Conservation (phyloP, 768 basidiomycete genomes). For the Trametes villosa region DNA sequence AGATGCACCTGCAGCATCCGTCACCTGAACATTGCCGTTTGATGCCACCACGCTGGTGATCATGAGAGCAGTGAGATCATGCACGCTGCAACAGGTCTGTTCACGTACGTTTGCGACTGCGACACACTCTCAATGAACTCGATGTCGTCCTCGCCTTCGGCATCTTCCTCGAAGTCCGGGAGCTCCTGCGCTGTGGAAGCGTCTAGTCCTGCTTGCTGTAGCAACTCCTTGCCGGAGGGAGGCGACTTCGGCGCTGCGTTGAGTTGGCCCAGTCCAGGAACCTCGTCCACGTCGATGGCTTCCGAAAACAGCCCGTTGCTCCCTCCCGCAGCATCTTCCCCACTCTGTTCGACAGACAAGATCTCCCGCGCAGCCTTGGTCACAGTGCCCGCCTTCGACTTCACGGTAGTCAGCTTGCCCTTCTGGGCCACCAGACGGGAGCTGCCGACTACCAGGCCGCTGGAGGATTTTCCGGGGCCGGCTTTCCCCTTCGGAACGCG, state of each 20-base stretch:
- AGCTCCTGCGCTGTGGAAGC: constrained; percentile 43
- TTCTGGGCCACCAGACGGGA: constrained; percentile 60
- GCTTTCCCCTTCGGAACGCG: constrained; percentile 20
- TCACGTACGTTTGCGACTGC: neutral
- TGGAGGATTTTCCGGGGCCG: constrained; percentile 57
- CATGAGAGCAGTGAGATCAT: neutral
- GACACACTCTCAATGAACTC: constrained; percentile 4
- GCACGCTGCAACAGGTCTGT: neutral
- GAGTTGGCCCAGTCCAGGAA: neutral
- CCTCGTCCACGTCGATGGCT: neutral
- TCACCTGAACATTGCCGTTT: neutral
- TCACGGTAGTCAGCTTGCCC: constrained; percentile 54
- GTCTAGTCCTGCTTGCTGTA: constrained; percentile 54
- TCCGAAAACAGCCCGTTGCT: neutral
- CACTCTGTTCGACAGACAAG: neutral
- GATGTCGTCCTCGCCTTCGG: constrained; percentile 24
- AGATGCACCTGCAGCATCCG: constrained; percentile 11
- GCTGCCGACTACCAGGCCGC: constrained; percentile 43
- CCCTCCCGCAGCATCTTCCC: neutral
- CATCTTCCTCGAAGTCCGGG: constrained; percentile 61
- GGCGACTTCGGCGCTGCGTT: neutral
- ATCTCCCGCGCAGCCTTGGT: neutral
- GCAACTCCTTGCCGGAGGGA: constrained; percentile 33
- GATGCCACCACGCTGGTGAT: too few relatives aligned
- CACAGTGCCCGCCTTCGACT: constrained; percentile 39